These are phyloP conservation scores for Colletotrichum tropicicola DNA, from an alignment of 2,329 filamentous ascomycete genomes.

Conservation along the genomic window DNA sequence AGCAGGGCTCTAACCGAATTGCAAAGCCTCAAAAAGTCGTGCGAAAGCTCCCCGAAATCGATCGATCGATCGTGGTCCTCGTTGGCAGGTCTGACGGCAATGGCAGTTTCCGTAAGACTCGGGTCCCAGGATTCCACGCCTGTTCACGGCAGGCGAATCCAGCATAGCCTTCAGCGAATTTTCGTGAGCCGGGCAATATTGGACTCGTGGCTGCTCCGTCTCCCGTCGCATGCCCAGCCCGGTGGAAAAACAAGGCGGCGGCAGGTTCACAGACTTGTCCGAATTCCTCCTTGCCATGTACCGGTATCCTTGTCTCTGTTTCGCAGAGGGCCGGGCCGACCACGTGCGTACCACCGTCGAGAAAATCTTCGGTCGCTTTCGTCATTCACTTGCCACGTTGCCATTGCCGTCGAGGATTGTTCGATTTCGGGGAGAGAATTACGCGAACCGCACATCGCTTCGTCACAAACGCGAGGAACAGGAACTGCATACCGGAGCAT, in stretches of 20 bases:
- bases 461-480: background rate
- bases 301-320: background rate
- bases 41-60: conserved; percentile 11
- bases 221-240: background rate
- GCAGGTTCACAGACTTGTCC: background rate
- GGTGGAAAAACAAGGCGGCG: background rate
- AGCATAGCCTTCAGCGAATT: too few relatives aligned
- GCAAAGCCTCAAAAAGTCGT: background rate
- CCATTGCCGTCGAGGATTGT: background rate
- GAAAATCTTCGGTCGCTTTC: background rate
- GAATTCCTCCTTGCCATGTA: background rate
- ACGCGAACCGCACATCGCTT: background rate
- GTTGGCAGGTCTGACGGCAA: background rate
- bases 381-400: background rate
- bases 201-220: background rate
- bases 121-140: background rate
- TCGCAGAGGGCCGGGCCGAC: background rate
- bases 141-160: too few relatives aligned
- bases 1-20: background rate
- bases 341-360: background rate
- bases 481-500: conserved; percentile 77
- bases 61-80: background rate
- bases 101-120: background rate
- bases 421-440: conserved; percentile 4
- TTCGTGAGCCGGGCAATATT: too few relatives aligned